Evolutionary conservation across 768 basidiomycete genomes (phyloP), one percentile per base, ranked within the genome.

Genomic region (Thelephora aurantiotincta): DNA sequence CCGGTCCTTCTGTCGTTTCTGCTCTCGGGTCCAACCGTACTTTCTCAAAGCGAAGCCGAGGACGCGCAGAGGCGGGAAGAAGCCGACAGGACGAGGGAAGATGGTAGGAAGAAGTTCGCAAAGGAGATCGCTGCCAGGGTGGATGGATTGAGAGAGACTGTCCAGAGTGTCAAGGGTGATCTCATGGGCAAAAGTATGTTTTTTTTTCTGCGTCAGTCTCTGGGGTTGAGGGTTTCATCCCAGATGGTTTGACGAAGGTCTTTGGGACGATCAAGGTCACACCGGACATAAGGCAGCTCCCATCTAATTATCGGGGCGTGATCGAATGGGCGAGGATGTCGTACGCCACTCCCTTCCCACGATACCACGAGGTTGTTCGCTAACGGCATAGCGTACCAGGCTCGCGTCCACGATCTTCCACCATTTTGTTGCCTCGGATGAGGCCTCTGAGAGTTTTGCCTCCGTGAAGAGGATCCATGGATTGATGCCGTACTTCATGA

Each of bases 251-350:
- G 18, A 85, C 79, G 20, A 76, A 75, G 48, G 72, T 98, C n/a
- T 99, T 99, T 58, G 77, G 78, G 11, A 83, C 82, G 5, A 85
- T 99, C 60, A 85, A 89, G 64, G 64, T 75, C 35, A 93, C 85
- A 3, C 77, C 84, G 6, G 68, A 80, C 49, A 78, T 93, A 7
- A 71, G 75, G 49, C 75, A 80, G 57, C 65, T 99, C 38, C 94
- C 96, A 5, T 60, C 68, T 6, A 88, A 93, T 51, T 97, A 92
- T 57, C 72, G 77, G 53, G 86, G 91, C 35, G 90, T 97, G 42
- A 60, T 94, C 6, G 94, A 98, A 63, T 99, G 96, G 94, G 96
- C 86, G 5, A 70, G 93, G 47, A 96, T 97, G 59, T 94, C 94
- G 91, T 94, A 50, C 59, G 91, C 58, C 14, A 33, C 14, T 22